Evolutionary conservation across 129 eudicot species (phyloP).

Genomic region (Lactuca saligna): DNA sequence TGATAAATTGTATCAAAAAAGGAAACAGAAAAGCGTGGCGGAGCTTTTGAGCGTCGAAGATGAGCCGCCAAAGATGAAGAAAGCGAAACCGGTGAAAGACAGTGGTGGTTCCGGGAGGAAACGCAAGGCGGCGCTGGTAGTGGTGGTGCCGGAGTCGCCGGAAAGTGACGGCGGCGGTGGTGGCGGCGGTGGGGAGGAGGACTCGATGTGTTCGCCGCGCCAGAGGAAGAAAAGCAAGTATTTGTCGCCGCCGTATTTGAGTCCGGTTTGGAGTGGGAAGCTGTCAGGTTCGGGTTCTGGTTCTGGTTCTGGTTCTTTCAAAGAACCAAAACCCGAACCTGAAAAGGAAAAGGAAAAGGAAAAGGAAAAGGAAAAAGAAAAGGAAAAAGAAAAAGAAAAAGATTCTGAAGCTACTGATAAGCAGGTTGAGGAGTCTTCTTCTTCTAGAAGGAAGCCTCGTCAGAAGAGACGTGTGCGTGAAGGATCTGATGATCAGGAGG

Average conservation of each 20-base stretch:
- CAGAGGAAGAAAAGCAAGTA: slow-evolving; percentile 63
- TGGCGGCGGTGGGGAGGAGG: slow-evolving; percentile 33
- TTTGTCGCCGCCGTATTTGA: slow-evolving; percentile 60
- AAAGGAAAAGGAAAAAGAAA: slow-evolving; percentile 21
- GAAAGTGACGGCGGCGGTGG: slow-evolving; percentile 26
- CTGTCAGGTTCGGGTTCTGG: slow-evolving; percentile 20
- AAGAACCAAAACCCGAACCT: slow-evolving; percentile 36
- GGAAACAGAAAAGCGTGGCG: slow-evolving; percentile 68
- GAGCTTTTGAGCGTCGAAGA: slow-evolving; percentile 43
- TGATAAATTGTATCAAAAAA: slow-evolving; percentile 30
- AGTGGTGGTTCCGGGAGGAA: slow-evolving; percentile 26
- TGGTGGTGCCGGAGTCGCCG: slow-evolving; percentile 8
- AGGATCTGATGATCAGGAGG: slow-evolving; percentile 22
- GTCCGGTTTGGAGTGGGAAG: slow-evolving; percentile 22
- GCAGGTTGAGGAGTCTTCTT: slow-evolving; percentile 30
- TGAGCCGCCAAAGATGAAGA: slow-evolving; percentile 21
- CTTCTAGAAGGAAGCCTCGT: slow-evolving; percentile 20
- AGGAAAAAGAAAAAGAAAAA: slow-evolving; percentile 20
- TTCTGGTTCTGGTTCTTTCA: slow-evolving; percentile 34
- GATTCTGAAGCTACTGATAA: slow-evolving; percentile 30
- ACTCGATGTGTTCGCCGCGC: slow-evolving; percentile 27
- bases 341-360: slow-evolving; percentile 25
- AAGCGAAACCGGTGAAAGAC: slow-evolving; percentile 27
- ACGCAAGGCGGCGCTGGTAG: slow-evolving; percentile 30
- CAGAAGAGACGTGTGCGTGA: slow-evolving; percentile 19